A percentile compares a stretch with the other conserved stretches of the same genome.
Evolutionary conservation across 1,139 yeast species (phyloP).

Genomic region (Ogataea hybrid): DNA sequence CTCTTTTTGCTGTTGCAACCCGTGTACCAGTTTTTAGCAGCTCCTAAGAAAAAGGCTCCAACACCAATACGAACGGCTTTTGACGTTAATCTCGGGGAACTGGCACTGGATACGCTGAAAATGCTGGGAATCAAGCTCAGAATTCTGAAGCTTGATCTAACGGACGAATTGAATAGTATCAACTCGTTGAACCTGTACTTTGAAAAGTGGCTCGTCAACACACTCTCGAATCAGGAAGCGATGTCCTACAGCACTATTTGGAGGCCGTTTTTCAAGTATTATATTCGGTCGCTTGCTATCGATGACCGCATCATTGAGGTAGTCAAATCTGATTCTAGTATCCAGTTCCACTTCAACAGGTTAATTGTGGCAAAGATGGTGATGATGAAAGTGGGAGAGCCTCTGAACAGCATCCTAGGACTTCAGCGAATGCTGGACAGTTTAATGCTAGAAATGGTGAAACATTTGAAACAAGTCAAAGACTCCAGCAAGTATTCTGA

Average conservation of each 20-base stretch:
- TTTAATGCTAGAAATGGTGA: constrained; percentile 19
- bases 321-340: constrained; percentile 15
- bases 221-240: constrained; percentile 10
- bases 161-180: constrained; percentile 15
- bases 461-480: constrained; percentile 13
- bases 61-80: neutral
- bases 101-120: constrained; percentile 8
- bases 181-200: constrained; percentile 14
- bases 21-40: constrained; percentile 3
- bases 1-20: constrained; percentile 21
- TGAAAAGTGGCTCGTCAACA: constrained; percentile 13
- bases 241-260: constrained; percentile 11
- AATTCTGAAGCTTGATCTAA: constrained; percentile 9
- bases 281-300: constrained; percentile 12
- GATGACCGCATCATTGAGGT: constrained; percentile 13
- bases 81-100: neutral
- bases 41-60: neutral
- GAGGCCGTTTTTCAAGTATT: constrained; percentile 14
- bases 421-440: constrained; percentile 17
- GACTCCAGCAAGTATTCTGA: constrained; percentile 7
- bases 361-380: constrained; percentile 19
- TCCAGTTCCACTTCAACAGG: constrained; percentile 23
- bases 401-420: constrained; percentile 14
- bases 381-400: constrained; percentile 17
- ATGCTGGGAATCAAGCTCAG: constrained; percentile 12